phyloP scores from a whole-genome alignment of 2,329 filamentous ascomycete genomes.

The Aspergillus ibericus region DNA sequence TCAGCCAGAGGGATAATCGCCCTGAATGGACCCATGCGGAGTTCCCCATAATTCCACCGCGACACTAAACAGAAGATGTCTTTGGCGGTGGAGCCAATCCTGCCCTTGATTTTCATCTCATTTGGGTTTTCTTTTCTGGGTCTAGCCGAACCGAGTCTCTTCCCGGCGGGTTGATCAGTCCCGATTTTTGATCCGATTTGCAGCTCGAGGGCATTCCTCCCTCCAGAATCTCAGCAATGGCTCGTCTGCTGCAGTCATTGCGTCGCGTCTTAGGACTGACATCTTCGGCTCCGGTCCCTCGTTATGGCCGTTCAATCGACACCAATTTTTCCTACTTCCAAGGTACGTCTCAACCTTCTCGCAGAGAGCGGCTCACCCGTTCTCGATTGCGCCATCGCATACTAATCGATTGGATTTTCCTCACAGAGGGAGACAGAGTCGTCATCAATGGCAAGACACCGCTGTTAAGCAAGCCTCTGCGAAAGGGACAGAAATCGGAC shows the following conservation, averaged over 20 bases:
- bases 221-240: slow-evolving; percentile 24
- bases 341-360: slow-evolving; percentile 26
- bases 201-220: background rate
- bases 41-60: slow-evolving; percentile 9
- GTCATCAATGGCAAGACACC: slow-evolving; percentile 41
- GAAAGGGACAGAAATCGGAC: slow-evolving; percentile 36
- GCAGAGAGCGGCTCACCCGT: background rate
- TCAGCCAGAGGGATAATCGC: background rate
- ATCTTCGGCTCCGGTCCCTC: slow-evolving; percentile 16
- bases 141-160: slow-evolving; percentile 5
- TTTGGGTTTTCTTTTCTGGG: slow-evolving; percentile 3
- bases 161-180: background rate
- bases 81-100: slow-evolving; percentile 9
- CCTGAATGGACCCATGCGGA: slow-evolving; percentile 12
- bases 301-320: slow-evolving; percentile 33
- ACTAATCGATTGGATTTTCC: background rate
- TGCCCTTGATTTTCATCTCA: background rate
- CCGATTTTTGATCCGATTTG: background rate
- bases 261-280: slow-evolving; percentile 31
- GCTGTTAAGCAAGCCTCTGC: slow-evolving; percentile 45
- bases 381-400: background rate
- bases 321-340: slow-evolving; percentile 41
- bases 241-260: slow-evolving; percentile 35
- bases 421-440: slow-evolving; percentile 46
- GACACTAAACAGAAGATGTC: background rate